Evolutionary conservation across 2,329 filamentous ascomycete genomes (phyloP).

Genomic region (Talaromyces sp.): DNA sequence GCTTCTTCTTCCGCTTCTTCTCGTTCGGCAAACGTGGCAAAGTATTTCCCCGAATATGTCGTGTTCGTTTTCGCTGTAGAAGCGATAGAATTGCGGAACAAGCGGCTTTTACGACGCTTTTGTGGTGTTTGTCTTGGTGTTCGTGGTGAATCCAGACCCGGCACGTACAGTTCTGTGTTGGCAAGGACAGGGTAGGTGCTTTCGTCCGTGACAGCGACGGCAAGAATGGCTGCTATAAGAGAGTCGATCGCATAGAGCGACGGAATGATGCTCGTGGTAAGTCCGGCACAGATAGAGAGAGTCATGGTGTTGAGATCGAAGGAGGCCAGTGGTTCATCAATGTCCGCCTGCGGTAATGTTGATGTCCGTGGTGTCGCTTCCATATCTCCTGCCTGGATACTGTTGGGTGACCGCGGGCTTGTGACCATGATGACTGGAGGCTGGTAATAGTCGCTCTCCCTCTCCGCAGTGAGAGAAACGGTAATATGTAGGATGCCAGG

Average conservation of each 20-base stretch:
- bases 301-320: constrained; percentile 43
- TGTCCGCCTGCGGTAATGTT: constrained; percentile 38
- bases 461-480: constrained; percentile 33
- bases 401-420: constrained; percentile 34
- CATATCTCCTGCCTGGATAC: constrained; percentile 31
- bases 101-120: constrained; percentile 1
- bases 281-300: constrained; percentile 39
- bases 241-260: constrained; percentile 49
- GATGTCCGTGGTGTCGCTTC: constrained; percentile 37
- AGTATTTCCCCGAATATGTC: constrained; percentile 28
- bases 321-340: constrained; percentile 38
- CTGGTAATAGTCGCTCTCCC: constrained; percentile 18
- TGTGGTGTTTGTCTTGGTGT: constrained; percentile 4
- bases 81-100: constrained; percentile 13
- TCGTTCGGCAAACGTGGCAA: constrained; percentile 41
- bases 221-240: constrained; percentile 44
- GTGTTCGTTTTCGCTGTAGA: constrained; percentile 20
- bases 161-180: constrained; percentile 32
- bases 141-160: constrained; percentile 20
- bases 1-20: constrained; percentile 41
- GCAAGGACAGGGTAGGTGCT: constrained; percentile 38
- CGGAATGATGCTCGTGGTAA: constrained; percentile 41
- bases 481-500: constrained; percentile 41
- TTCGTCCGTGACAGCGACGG: constrained; percentile 44
- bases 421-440: constrained; percentile 38